Evolutionary conservation across 345 rosid species (phyloP), one percentile per base, ranked within the genome.

Genomic region (Eucalyptus virginea): DNA sequence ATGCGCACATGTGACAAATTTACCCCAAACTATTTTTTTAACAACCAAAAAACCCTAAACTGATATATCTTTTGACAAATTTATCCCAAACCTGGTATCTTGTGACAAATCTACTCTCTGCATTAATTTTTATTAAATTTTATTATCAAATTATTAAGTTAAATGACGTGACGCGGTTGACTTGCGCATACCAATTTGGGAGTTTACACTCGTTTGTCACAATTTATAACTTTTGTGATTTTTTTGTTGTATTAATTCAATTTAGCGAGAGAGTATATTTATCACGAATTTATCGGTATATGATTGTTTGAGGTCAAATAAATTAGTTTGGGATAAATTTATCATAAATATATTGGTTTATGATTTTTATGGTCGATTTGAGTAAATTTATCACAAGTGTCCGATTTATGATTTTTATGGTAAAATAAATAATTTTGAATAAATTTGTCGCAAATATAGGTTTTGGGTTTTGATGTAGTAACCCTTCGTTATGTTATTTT

Each of bases 1-100:
- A n/a, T n/a, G 11, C 13, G 11, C 2, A 4, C 2, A 5, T 3
- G 4, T 47, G 1, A 47, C 0, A 11, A 47, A 47, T 47, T 47
- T 47, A 47, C 4, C 0, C 0, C 2, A 47, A 47, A 47, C 1
- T 47, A 11, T 47, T 47, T 11, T 45, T 11, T 11, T 9, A 0
- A 47, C 0, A 5, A 47, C 5, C 2, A 47, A 47, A 4, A 47
- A 47, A 0, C 4, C 13, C 5, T 0, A 47, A 11, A 47, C 2
- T 1, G 12, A 47, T 47, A 47, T 11, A 11, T 47, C n/a, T 0
- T 47, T 47, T 11, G 1, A 47, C 14, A 47, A 47, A 47, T 47
- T 47, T 47, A 47, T n/a, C 1, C 13, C 0, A 0, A 47, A 47
- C 11, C 2, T n/a, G n/a, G n/a, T n/a, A n/a, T n/a, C 1, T 11